A percentile compares a stretch with the other conserved stretches of the same genome.
Evolutionary conservation across 257 asterid genomes (phyloP).

Genomic region (Solanum dulcamara): DNA sequence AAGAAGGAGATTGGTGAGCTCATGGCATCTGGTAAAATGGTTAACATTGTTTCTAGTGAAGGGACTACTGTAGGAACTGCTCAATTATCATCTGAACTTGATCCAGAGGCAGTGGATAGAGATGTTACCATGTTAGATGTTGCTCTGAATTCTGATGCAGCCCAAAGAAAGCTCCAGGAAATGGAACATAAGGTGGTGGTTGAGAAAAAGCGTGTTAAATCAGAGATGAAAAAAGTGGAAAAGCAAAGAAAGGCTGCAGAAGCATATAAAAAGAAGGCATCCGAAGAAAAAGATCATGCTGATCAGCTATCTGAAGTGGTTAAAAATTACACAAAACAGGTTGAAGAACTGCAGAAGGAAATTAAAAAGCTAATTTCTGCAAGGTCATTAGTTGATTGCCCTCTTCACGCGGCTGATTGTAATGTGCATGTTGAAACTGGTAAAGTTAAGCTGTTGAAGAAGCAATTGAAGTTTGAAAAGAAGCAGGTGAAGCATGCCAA

Average conservation of each 20-base stretch:
- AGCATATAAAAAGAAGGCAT: slow-evolving; percentile 35
- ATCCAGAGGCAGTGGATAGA: slow-evolving; percentile 9
- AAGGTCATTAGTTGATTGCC: slow-evolving; percentile 12
- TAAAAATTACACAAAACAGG: slow-evolving; percentile 38
- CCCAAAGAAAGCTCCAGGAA: slow-evolving; percentile 28
- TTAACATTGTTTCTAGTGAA: slow-evolving; percentile 8
- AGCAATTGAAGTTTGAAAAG: slow-evolving; percentile 65
- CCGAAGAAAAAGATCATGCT: slow-evolving; percentile 43
- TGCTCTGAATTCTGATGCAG: slow-evolving; percentile 5
- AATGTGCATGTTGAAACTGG: slow-evolving; percentile 27
- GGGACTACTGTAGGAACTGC: slow-evolving; percentile 5
- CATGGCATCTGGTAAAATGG: slow-evolving; percentile 20
- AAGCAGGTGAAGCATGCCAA: slow-evolving; percentile 60
- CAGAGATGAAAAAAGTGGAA: slow-evolving; percentile 46
- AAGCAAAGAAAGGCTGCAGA: slow-evolving; percentile 44
- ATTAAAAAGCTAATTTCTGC: slow-evolving; percentile 32
- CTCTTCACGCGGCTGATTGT: slow-evolving; percentile 13
- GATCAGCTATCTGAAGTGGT: slow-evolving; percentile 39
- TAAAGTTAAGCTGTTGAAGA: slow-evolving; percentile 33
- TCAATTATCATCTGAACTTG: slow-evolving; percentile 7
- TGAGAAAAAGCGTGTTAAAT: slow-evolving; percentile 38
- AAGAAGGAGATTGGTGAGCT: slow-evolving; percentile 30
- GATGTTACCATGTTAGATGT: neutral
- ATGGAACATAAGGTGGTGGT: slow-evolving; percentile 20
- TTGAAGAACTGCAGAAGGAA: slow-evolving; percentile 40